Percentiles rank a stretch among this genome's conserved stretches.
Conservation (phyloP, 2,329 filamentous ascomycete species). For the Truncatella angustata region DNA sequence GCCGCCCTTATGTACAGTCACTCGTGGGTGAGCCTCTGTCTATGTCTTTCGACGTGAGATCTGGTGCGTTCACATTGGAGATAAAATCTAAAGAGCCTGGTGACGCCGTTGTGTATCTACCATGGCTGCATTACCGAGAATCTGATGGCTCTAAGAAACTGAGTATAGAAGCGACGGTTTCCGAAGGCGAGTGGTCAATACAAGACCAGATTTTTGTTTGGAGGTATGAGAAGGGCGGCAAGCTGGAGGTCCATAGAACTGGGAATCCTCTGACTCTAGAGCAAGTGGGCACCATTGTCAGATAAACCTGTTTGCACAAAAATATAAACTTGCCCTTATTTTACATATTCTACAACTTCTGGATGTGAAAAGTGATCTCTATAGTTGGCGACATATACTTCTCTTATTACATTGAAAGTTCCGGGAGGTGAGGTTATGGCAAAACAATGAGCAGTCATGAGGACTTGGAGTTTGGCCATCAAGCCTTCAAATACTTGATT, state of each 20-base stretch:
- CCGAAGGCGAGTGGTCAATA: conserved; percentile 9
- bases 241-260: conserved; percentile 10
- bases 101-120: conserved; percentile 15
- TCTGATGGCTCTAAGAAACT: conserved; percentile 12
- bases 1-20: conserved; percentile 17
- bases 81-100: conserved; percentile 4
- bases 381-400: too few species aligned
- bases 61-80: conserved; percentile 12
- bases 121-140: conserved; percentile 18
- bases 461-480: too few species aligned
- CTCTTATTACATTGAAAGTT: too few species aligned
- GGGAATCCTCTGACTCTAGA: conserved; percentile 10
- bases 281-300: conserved; percentile 13
- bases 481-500: too few species aligned
- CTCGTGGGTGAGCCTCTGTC: conserved; percentile 7
- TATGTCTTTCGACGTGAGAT: conserved; percentile 15
- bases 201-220: conserved; percentile 12
- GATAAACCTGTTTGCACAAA: neutral
- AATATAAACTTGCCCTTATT: too few species aligned
- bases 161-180: conserved; percentile 7
- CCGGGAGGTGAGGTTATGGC: too few species aligned
- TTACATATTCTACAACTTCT: too few species aligned
- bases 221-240: conserved; percentile 10
- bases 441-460: too few species aligned
- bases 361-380: too few species aligned